These are phyloP conservation scores for Entomortierella parvispora DNA, from an alignment of 192 early-diverging fungal species.

Conservation along the genomic window DNA sequence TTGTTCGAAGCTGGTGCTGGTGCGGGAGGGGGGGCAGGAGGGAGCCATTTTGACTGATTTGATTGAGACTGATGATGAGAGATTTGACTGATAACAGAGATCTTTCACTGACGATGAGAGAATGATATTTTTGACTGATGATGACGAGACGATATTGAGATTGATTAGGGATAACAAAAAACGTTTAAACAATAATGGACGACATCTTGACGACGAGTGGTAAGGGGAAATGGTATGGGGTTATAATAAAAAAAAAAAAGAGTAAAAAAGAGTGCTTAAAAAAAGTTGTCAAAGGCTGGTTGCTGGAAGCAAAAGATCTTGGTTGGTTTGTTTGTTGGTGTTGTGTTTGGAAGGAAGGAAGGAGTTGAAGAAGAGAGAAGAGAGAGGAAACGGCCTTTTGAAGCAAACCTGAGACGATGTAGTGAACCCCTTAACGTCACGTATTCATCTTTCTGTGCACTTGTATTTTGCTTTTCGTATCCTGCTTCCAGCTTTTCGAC, in stretches of 20 bases:
- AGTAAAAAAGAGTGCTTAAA: background rate
- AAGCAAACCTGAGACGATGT: background rate
- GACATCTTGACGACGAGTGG: constrained; percentile 43
- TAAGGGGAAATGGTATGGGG: constrained; percentile 11
- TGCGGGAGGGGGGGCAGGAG: constrained; percentile 52
- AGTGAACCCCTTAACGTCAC: background rate
- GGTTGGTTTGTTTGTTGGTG: background rate
- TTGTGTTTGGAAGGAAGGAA: background rate
- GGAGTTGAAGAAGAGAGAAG: constrained; percentile 25
- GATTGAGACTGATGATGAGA: constrained; percentile 22
- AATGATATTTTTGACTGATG: constrained; percentile 16
- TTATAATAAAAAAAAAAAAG: constrained; percentile 22
- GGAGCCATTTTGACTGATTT: constrained; percentile 52
- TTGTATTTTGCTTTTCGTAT: background rate
- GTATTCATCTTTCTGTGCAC: background rate
- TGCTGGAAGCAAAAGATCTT: background rate
- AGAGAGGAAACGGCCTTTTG: constrained; percentile 12
- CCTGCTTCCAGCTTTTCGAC: background rate
- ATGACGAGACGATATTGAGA: constrained; percentile 9
- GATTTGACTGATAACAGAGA: constrained; percentile 4
- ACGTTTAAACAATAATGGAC: constrained; percentile 55
- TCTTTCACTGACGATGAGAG: constrained; percentile 13
- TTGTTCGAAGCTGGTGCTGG: constrained; percentile 14
- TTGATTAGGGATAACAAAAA: constrained; percentile 25
- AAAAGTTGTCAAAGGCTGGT: background rate